These are phyloP conservation scores for Starmerella khaoyaiensis DNA, from an alignment of 805 yeast genomes.

Conservation along the genomic window DNA sequence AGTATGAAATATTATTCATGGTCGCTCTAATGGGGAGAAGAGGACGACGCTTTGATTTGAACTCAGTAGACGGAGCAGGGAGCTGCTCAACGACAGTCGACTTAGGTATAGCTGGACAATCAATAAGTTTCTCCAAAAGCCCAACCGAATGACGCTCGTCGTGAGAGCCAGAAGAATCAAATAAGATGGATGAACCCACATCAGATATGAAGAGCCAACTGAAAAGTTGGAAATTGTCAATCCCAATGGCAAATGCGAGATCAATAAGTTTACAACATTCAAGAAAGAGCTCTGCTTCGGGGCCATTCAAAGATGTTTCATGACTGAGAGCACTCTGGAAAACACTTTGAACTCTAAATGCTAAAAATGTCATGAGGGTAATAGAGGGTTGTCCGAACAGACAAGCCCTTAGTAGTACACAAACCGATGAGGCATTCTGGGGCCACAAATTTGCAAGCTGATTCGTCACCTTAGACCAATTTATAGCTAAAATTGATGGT, in stretches of 20 bases:
- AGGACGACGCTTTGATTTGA: slow-evolving; percentile 18
- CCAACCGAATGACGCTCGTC: slow-evolving; percentile 8
- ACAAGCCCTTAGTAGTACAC: slow-evolving; percentile 50
- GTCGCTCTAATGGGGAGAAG: slow-evolving; percentile 18
- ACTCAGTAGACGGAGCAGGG: slow-evolving; percentile 6
- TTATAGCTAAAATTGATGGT: slow-evolving; percentile 18
- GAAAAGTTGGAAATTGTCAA: slow-evolving; percentile 61
- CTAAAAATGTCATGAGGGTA: slow-evolving; percentile 30
- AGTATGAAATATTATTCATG: slow-evolving; percentile 38
- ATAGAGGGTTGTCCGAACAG: slow-evolving; percentile 29
- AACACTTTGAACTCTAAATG: slow-evolving; percentile 44
- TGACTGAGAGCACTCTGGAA: slow-evolving; percentile 33
- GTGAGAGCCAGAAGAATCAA: background rate
- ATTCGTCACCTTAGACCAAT: slow-evolving; percentile 17
- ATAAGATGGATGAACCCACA: slow-evolving; percentile 43
- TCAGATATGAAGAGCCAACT: slow-evolving; percentile 83
- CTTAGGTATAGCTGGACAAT: slow-evolving; percentile 11
- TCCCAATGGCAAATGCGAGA: slow-evolving; percentile 48
- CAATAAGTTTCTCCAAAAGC: slow-evolving; percentile 27
- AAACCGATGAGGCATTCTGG: slow-evolving; percentile 41
- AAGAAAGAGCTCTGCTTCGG: slow-evolving; percentile 11
- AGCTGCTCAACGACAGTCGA: slow-evolving; percentile 6
- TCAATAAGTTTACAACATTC: slow-evolving; percentile 68
- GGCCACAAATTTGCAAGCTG: slow-evolving; percentile 21
- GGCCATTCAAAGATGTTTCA: slow-evolving; percentile 7